A percentile compares a stretch with the other conserved stretches of the same genome.
These are phyloP conservation scores for Moelleriella libera DNA, from an alignment of 2,329 filamentous ascomycete species.

Conservation along the genomic window DNA sequence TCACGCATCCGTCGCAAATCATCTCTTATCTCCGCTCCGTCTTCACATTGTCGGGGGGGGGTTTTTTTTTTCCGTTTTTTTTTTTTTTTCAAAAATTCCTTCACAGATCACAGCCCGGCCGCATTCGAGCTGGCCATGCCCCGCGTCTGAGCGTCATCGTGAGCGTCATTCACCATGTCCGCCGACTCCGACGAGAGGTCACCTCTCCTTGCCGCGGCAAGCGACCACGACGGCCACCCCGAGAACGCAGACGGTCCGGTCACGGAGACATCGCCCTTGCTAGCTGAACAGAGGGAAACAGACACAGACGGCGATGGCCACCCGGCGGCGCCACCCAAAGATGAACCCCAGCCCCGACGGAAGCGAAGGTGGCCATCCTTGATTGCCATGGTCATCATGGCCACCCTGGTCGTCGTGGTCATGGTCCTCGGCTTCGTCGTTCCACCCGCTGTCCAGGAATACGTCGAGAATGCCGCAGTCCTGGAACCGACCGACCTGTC, in stretches of 20 bases:
- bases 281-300: constrained; percentile 15
- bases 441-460: constrained; percentile 68
- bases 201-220: constrained; percentile 25
- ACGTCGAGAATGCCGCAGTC: constrained; percentile 69
- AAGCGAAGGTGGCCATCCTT: constrained; percentile 57
- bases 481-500: constrained; percentile 75
- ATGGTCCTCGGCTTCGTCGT: constrained; percentile 69
- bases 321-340: constrained; percentile 10
- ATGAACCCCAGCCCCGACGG: constrained; percentile 12
- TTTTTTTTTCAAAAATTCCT: too few relatives aligned
- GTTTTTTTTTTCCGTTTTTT: too few relatives aligned
- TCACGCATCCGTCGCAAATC: too few relatives aligned
- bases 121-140: neutral
- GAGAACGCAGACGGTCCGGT: constrained; percentile 6
- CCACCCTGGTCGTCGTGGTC: constrained; percentile 47
- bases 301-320: constrained; percentile 19
- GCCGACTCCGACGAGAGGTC: constrained; percentile 23
- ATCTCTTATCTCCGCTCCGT: too few relatives aligned
- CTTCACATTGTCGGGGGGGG: too few relatives aligned
- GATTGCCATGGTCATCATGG: constrained; percentile 56
- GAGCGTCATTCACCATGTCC: constrained; percentile 20
- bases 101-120: too few relatives aligned
- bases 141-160: neutral
- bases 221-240: constrained; percentile 12
- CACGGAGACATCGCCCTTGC: constrained; percentile 38